These are phyloP conservation scores for Backusella psychrophila DNA, from an alignment of 192 early-diverging fungal genomes.

Conservation along the genomic window DNA sequence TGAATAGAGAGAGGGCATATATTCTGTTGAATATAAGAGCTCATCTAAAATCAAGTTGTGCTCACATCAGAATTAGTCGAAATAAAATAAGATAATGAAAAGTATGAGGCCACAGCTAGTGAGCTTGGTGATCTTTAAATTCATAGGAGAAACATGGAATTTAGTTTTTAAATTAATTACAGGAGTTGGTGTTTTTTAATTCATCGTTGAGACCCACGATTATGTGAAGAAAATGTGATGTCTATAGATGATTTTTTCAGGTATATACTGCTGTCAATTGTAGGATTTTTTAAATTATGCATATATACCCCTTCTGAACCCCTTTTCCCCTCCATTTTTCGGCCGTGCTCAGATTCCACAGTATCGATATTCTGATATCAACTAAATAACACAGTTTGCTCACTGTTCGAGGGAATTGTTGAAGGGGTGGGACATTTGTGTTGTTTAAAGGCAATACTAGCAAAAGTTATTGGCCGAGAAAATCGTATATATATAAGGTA, in stretches of 20 bases:
- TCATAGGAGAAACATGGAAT: neutral
- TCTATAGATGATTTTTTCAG: neutral
- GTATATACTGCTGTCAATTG: neutral
- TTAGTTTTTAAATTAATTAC: neutral
- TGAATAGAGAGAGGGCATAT: neutral
- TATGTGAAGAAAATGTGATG: neutral
- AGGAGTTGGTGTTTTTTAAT: neutral
- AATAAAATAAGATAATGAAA: neutral
- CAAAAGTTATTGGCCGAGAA: neutral
- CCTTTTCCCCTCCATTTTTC: constrained; percentile 5
- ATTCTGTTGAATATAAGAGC: neutral
- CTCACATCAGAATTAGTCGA: neutral
- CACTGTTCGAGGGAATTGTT: neutral
- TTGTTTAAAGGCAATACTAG: neutral
- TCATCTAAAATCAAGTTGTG: neutral
- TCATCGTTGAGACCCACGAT: neutral
- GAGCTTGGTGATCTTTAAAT: neutral
- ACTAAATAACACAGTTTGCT: neutral
- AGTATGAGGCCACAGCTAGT: neutral
- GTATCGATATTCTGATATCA: neutral
- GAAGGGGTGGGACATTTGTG: neutral
- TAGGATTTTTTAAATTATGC: neutral
- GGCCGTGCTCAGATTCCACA: neutral
- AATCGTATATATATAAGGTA: neutral
- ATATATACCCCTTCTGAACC: neutral